phyloP scores from a whole-genome alignment of 192 early-diverging fungal species.

The Coemansia sp. region DNA sequence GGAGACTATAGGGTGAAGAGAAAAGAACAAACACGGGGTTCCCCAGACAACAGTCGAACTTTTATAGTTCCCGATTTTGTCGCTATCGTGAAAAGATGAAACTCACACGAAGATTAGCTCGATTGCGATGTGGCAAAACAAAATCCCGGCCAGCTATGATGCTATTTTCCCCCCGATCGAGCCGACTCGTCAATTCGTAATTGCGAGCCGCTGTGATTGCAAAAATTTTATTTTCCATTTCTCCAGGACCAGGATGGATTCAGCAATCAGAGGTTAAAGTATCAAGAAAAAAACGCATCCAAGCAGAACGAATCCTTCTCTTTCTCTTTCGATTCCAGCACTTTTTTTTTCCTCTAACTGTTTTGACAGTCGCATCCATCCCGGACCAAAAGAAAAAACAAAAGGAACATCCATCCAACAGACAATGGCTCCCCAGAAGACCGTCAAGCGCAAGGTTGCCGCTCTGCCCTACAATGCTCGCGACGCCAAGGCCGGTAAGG shows the following conservation, averaged over 20 bases:
- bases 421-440: slow-evolving; percentile 59
- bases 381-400: no score
- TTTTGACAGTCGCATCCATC: slow-evolving; percentile 36
- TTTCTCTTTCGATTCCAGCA: slow-evolving; percentile 20
- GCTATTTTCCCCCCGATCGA: not conserved
- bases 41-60: no score
- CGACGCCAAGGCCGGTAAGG: slow-evolving; percentile 66
- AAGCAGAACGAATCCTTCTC: slow-evolving; percentile 12
- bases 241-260: slow-evolving; percentile 2
- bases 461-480: slow-evolving; percentile 79
- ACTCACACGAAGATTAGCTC: no score
- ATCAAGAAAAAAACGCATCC: slow-evolving; percentile 5
- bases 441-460: slow-evolving; percentile 85
- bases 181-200: not conserved
- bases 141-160: not conserved
- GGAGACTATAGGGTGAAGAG: no score
- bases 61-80: no score
- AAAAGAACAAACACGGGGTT: no score
- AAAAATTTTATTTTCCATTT: no score
- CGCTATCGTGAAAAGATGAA: no score
- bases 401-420: slow-evolving; percentile 19
- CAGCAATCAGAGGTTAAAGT: not conserved
- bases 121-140: no score
- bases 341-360: slow-evolving; percentile 9
- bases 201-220: not conserved